Evolutionary conservation across 768 basidiomycete species (phyloP).

Genomic region (Termitomyces sp.): DNA sequence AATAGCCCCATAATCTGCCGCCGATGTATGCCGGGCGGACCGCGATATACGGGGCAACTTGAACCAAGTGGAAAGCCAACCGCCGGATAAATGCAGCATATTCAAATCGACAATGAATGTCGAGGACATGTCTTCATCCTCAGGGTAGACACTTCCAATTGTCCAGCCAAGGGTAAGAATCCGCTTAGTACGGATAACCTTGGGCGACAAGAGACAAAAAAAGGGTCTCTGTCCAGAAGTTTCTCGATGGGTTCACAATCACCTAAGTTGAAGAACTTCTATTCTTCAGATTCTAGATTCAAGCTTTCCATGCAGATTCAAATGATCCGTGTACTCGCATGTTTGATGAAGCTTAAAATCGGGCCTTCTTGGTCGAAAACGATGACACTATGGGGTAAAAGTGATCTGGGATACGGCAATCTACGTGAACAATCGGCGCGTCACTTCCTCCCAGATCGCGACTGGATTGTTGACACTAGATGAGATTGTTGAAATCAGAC

Average conservation of each 20-base stretch:
- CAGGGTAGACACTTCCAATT: neutral
- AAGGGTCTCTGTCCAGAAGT: neutral
- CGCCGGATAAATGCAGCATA: neutral
- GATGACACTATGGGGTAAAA: neutral
- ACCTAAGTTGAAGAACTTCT: neutral
- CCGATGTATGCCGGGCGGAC: neutral
- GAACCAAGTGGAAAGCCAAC: too few species aligned
- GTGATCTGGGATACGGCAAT: constrained; percentile 6
- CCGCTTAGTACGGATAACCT: constrained; percentile 1
- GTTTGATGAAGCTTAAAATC: constrained; percentile 5
- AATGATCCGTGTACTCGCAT: constrained; percentile 8
- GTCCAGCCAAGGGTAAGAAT: neutral
- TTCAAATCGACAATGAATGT: neutral
- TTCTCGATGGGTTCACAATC: neutral
- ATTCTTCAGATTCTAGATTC: constrained; percentile 6
- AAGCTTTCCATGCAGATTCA: neutral
- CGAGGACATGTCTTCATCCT: neutral
- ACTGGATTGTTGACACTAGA: constrained; percentile 52
- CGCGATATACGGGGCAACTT: neutral
- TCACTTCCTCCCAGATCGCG: constrained; percentile 50
- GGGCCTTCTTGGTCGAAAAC: neutral
- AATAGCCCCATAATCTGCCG: neutral
- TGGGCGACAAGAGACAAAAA: neutral
- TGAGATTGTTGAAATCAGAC: constrained; percentile 17
- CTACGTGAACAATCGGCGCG: constrained; percentile 22